Conservation (phyloP, 176 grass and related monocot species). For the Triticum dicoccoides region DNA sequence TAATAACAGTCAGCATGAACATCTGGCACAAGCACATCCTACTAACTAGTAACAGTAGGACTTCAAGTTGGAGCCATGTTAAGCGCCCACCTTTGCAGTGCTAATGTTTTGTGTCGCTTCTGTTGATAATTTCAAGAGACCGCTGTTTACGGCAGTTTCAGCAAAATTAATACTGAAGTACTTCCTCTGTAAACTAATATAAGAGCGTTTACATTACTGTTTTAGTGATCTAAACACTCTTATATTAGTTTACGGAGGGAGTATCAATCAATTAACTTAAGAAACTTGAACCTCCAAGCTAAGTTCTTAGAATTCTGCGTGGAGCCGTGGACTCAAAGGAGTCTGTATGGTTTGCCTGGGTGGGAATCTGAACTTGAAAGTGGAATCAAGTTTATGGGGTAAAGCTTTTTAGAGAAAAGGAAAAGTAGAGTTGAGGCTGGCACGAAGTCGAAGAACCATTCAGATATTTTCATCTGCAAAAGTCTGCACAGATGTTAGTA, state of each 20-base stretch:
- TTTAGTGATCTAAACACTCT: no score
- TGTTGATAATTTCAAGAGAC: slow-evolving; percentile 8
- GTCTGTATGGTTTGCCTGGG: background rate
- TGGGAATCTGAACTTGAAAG: slow-evolving; percentile 3
- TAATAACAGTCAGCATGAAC: background rate
- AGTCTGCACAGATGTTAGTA: background rate
- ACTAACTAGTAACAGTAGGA: background rate
- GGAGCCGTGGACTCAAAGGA: background rate
- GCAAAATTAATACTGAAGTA: background rate
- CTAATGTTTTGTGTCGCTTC: background rate
- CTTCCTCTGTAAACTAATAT: no score
- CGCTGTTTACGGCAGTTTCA: background rate
- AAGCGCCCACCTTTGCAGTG: background rate
- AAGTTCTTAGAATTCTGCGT: background rate
- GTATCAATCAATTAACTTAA: background rate
- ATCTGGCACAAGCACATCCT: background rate
- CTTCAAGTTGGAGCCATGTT: background rate
- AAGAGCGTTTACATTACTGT: no score
- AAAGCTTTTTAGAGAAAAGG: background rate
- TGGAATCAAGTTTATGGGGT: background rate
- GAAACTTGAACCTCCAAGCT: background rate
- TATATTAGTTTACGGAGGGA: no score
- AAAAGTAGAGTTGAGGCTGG: slow-evolving; percentile 4
- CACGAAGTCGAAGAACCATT: slow-evolving; percentile 16
- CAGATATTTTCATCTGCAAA: background rate